phyloP scores from a whole-genome alignment of 2,329 filamentous ascomycete species.

The Didymella exigua region DNA sequence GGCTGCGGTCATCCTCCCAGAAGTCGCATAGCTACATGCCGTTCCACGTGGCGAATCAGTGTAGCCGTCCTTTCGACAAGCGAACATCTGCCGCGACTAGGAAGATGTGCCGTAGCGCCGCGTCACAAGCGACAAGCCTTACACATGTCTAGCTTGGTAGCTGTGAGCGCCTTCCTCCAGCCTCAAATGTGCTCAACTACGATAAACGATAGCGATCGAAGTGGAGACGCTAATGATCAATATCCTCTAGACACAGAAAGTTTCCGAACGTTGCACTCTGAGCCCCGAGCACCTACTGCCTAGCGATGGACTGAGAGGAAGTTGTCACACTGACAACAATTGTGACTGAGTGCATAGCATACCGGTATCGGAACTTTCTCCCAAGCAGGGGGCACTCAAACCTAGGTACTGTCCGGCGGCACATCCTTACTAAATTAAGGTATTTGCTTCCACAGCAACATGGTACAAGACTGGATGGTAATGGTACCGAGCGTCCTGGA shows the following conservation, averaged over 20 bases:
- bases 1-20: neutral
- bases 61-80: neutral
- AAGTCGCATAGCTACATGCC: slow-evolving; percentile 3
- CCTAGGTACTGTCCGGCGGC: neutral
- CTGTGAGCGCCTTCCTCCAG: neutral
- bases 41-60: neutral
- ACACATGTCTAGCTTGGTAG: neutral
- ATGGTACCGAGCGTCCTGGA: neutral
- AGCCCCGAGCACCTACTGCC: neutral
- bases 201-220: neutral
- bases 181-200: neutral
- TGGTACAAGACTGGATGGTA: neutral
- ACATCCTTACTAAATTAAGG: neutral
- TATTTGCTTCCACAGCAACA: neutral
- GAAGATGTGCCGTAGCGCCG: neutral
- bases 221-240: neutral
- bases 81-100: neutral
- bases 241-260: neutral
- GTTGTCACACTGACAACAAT: neutral
- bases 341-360: neutral
- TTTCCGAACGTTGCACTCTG: neutral
- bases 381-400: neutral
- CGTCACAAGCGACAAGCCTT: neutral
- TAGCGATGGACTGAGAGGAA: neutral
- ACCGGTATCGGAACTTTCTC: neutral